Evolutionary conservation across 1,284 basidiomycete genomes (phyloP).

Genomic region (Malassezia slooffiae): DNA sequence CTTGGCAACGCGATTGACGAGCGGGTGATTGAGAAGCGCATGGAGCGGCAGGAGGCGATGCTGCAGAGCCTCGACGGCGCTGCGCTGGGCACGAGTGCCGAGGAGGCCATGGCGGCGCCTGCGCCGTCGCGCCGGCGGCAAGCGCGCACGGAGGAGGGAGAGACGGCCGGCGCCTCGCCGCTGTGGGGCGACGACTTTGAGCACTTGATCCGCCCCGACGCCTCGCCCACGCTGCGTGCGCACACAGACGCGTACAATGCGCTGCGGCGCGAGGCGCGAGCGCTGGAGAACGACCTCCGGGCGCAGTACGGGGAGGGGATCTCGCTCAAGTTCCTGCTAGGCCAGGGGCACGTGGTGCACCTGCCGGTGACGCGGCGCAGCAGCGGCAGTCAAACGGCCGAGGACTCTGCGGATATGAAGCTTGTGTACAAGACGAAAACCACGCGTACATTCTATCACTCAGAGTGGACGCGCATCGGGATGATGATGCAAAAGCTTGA

Average conservation of each 20-base stretch:
- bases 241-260: constrained; percentile 20
- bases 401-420: constrained; percentile 16
- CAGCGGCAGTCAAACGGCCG: too few relatives aligned
- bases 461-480: constrained; percentile 27
- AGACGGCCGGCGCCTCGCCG: neutral
- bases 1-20: constrained; percentile 41
- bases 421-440: constrained; percentile 29
- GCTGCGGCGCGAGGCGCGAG: constrained; percentile 19
- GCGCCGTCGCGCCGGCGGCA: neutral
- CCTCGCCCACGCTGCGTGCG: constrained; percentile 20
- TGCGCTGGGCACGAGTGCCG: constrained; percentile 7
- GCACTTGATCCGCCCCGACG: constrained; percentile 35
- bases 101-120: constrained; percentile 3
- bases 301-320: constrained; percentile 18
- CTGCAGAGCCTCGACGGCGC: constrained; percentile 16
- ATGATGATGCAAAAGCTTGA: constrained; percentile 17
- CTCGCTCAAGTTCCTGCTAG: constrained; percentile 27
- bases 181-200: constrained; percentile 39
- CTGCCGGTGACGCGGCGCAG: constrained; percentile 19
- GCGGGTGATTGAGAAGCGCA: constrained; percentile 32
- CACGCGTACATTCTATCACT: constrained; percentile 33
- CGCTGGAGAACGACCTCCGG: constrained; percentile 23
- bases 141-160: neutral
- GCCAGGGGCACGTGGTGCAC: constrained; percentile 42
- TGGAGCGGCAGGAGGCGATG: constrained; percentile 28